A percentile compares a stretch with the other conserved stretches of the same genome.
Evolutionary conservation across 371 early-diverging fungal genomes (phyloP).

Genomic region (Actinomortierella wolfii): DNA sequence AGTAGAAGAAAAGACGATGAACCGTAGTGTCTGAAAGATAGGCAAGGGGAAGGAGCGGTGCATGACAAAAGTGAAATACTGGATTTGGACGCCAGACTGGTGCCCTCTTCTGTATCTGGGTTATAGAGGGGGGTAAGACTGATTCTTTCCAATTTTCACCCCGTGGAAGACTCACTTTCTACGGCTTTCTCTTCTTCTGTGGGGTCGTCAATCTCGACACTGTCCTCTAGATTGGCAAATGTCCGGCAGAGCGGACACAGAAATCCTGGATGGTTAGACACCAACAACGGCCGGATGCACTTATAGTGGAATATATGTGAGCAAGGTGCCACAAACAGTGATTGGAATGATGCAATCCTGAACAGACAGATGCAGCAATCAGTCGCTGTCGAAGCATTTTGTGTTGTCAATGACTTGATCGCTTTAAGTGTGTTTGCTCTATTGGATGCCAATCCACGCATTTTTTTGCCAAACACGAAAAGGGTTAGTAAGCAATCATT

Average conservation of each 20-base stretch:
- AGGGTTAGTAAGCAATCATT: too few species aligned
- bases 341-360: constrained; percentile 88
- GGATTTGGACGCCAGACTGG: constrained; percentile 4
- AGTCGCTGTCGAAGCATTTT: constrained; percentile 41
- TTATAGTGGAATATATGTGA: constrained; percentile 96
- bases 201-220: constrained; percentile 73
- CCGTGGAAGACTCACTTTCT: constrained; percentile 12
- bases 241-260: constrained; percentile 94
- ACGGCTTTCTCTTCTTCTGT: constrained; percentile 20
- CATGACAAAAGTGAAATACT: constrained; percentile 5
- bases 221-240: constrained; percentile 90
- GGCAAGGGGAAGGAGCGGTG: constrained; percentile 2
- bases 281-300: constrained; percentile 83
- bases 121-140: neutral
- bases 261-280: constrained; percentile 76
- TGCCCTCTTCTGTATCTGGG: constrained; percentile 5
- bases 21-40: constrained; percentile 1
- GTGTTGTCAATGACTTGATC: constrained; percentile 36
- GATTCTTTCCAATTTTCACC: neutral
- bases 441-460: neutral
- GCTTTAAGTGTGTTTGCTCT: constrained; percentile 45
- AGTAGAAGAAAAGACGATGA: neutral
- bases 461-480: too few species aligned
- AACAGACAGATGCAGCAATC: constrained; percentile 97
- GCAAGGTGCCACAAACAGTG: constrained; percentile 93